Conservation (phyloP, 2,329 filamentous ascomycete genomes). For the Fusarium siculi region DNA sequence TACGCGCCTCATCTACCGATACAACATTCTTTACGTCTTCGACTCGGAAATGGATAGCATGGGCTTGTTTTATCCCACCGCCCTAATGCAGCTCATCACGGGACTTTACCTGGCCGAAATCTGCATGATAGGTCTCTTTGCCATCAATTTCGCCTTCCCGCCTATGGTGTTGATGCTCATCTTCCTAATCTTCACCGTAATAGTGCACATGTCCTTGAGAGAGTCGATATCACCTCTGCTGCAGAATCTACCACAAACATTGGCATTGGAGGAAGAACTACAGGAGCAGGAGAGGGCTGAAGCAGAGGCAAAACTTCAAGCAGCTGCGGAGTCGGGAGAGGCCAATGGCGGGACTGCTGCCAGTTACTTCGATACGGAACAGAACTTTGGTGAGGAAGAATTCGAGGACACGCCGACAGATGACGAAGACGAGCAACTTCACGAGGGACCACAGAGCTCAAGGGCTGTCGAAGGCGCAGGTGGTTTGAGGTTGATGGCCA, state of each 20-base stretch:
- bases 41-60: conserved; percentile 87
- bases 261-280: conserved; percentile 65
- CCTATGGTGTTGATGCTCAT: conserved; percentile 81
- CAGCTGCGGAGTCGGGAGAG: conserved; percentile 39
- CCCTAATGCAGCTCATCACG: conserved; percentile 84
- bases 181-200: conserved; percentile 77
- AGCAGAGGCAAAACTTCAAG: conserved; percentile 44
- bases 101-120: conserved; percentile 86
- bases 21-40: conserved; percentile 89
- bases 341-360: conserved; percentile 42
- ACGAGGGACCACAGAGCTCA: conserved; percentile 37
- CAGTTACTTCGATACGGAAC: conserved; percentile 50
- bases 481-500: conserved; percentile 47
- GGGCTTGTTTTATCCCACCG: conserved; percentile 87
- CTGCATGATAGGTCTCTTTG: conserved; percentile 87
- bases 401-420: conserved; percentile 42
- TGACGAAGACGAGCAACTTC: conserved; percentile 41
- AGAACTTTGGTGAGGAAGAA: conserved; percentile 51
- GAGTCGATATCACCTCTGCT: conserved; percentile 80
- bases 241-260: conserved; percentile 81
- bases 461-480: conserved; percentile 54
- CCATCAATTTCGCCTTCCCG: conserved; percentile 71
- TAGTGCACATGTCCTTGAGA: conserved; percentile 81
- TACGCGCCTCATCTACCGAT: conserved; percentile 89
- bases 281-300: conserved; percentile 60